Evolutionary conservation across 176 grass and related monocot species (phyloP).

Genomic region (Lolium perenne): DNA sequence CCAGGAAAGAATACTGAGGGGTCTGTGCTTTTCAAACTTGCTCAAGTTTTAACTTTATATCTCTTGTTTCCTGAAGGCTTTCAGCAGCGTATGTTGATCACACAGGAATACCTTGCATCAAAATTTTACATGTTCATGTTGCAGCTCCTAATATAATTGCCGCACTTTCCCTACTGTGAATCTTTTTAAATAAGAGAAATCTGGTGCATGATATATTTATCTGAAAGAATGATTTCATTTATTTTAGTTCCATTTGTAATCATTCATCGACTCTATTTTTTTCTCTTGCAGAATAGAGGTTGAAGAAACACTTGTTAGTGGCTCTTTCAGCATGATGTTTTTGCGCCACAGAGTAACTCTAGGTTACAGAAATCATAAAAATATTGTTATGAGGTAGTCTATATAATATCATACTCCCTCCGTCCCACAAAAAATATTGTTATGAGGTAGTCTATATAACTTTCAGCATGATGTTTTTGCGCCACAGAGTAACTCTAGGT

Average conservation of each 20-base stretch:
- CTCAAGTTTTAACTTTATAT: neutral
- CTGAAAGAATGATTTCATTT: neutral
- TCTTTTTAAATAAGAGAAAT: constrained; percentile 14
- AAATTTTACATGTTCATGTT: neutral
- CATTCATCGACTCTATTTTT: constrained; percentile 16
- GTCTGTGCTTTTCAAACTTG: neutral
- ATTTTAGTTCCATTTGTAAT: neutral
- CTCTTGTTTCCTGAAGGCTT: neutral
- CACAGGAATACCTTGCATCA: neutral
- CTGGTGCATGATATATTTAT: neutral
- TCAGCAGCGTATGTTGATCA: neutral
- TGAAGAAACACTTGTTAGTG: constrained; percentile 86
- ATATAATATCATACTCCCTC: neutral
- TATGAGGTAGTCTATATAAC: constrained; percentile 72
- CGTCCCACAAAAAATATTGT: constrained; percentile 65
- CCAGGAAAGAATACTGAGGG: neutral
- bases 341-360: constrained; percentile 87
- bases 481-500: constrained; percentile 78
- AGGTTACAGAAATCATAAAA: constrained; percentile 91
- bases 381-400: constrained; percentile 88
- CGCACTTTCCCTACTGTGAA: neutral
- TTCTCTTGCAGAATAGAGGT: constrained; percentile 78
- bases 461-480: constrained; percentile 97
- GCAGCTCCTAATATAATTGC: neutral
- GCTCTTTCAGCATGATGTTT: constrained; percentile 97